phyloP scores from a whole-genome alignment of 108 stramenopile genomes.

The Nannochloropsis oceanica region DNA sequence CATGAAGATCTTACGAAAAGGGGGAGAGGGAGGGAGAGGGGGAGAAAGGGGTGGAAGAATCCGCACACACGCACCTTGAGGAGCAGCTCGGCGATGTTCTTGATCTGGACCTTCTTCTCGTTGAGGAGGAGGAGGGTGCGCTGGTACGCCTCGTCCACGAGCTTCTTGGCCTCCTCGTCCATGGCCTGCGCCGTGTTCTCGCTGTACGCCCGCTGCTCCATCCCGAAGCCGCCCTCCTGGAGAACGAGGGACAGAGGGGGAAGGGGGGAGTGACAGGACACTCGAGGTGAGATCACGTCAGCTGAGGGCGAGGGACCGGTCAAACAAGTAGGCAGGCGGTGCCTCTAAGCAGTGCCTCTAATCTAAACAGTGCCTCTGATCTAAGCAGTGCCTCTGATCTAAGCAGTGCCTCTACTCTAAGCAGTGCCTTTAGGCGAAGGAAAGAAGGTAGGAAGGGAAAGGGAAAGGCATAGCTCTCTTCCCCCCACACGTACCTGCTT shows the following conservation, averaged over 20 bases:
- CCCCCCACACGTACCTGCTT: slow-evolving; percentile 36
- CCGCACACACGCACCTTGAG: background rate
- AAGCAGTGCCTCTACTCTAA: too few relatives aligned
- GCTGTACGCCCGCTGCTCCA: slow-evolving; percentile 73
- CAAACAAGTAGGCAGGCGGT: too few relatives aligned
- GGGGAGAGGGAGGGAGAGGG: background rate
- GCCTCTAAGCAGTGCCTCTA: too few relatives aligned
- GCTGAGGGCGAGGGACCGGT: too few relatives aligned
- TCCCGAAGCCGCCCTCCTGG: slow-evolving; percentile 19
- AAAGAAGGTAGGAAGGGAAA: background rate
- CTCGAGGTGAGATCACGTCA: too few relatives aligned
- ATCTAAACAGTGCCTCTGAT: too few relatives aligned
- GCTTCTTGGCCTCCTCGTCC: slow-evolving; percentile 79
- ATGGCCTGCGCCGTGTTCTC: slow-evolving; percentile 84
- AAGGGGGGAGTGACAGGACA: too few relatives aligned
- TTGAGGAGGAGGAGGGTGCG: slow-evolving; percentile 58
- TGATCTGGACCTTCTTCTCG: slow-evolving; percentile 59
- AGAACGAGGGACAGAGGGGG: background rate
- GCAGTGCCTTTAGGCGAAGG: too few relatives aligned
- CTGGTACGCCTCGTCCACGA: slow-evolving; percentile 72
- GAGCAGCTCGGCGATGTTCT: slow-evolving; percentile 6
- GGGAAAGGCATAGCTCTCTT: background rate
- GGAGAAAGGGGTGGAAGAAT: background rate
- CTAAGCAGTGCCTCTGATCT: too few relatives aligned
- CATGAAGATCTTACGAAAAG: background rate